These are phyloP conservation scores for Schizochytrium sp. DNA, from an alignment of 108 stramenopile genomes.

Conservation along the genomic window DNA sequence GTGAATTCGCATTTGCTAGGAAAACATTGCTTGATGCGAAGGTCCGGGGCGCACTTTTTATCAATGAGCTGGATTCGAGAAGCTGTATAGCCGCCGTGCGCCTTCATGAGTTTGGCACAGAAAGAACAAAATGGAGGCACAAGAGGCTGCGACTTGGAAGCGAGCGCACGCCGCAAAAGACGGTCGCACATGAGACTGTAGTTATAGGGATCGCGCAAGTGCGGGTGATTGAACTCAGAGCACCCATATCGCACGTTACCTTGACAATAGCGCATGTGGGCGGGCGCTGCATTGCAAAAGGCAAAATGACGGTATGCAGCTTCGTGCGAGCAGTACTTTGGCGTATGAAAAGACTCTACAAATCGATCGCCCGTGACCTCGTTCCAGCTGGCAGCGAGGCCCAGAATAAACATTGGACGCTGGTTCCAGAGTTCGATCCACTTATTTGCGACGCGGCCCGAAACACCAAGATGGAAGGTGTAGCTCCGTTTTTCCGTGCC, in stretches of 20 bases:
- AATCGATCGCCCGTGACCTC: neutral
- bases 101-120: neutral
- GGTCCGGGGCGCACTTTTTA: neutral
- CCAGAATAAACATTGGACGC: neutral
- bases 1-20: neutral
- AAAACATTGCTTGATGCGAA: neutral
- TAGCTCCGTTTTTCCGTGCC: neutral
- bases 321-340: neutral
- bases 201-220: neutral
- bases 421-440: conserved; percentile 1
- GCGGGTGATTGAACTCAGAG: neutral
- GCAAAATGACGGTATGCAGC: neutral
- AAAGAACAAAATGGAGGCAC: neutral
- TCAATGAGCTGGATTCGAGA: neutral
- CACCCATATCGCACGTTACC: neutral
- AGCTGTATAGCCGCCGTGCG: neutral
- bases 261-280: neutral
- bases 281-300: neutral
- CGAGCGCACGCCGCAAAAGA: neutral
- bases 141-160: neutral
- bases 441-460: neutral
- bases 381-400: neutral
- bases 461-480: neutral
- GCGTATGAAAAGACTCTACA: neutral
- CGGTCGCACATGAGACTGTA: conserved; percentile 1